Base-by-base conservation (phyloP, 2,329 filamentous ascomycete genomes). In the Elsinoe necatrix region DNA sequence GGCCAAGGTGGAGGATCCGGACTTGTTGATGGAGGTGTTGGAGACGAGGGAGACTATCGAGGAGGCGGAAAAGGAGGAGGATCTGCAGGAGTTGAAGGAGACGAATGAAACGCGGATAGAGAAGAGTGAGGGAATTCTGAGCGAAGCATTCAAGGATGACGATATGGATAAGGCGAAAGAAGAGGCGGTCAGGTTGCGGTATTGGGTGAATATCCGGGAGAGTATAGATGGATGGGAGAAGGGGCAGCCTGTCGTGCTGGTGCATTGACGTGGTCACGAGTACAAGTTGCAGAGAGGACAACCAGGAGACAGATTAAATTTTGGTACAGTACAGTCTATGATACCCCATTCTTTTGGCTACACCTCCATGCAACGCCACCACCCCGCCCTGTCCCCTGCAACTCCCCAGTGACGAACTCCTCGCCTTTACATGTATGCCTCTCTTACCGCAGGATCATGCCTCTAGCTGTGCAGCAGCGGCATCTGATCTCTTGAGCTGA, bases 171-270 rank as follows among this genome's bases (percentile, higher is more conserved):
- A 60, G 7, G 92, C 90, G 14, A 83, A 80, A 72, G 71, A 68
- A 59, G 89, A 95, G 78, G 84, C 85, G 45, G 83, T 95, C 1
- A 77, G 80, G 69, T 72, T 96, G 73, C 77, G 89, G 69, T 97
- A 96, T 75, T 96, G 92, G 92, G 80, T 86, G 57, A 95, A 91
- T 71, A 85, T 97, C 60, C 80, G 83, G 60, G 86, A 95, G 70
- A 87, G 84, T 47, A 74, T 96, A 66, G 77, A 86, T 67, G 81
- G 84, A 61, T 96, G 92, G 91, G 89, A 95, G 76, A 82, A 77
- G 65, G 91, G 89, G 4, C 85, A 82, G 73, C 69, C 77, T 61
- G 76, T 82, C 57, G 72, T 78, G 45, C 63, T 83, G 63, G 70
- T 78, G 60, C 80, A 83, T 72, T 83, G 68, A 73, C 41, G 23